Evolutionary conservation across 306 rosid species (phyloP).

Genomic region (Arachis stenosperma): DNA sequence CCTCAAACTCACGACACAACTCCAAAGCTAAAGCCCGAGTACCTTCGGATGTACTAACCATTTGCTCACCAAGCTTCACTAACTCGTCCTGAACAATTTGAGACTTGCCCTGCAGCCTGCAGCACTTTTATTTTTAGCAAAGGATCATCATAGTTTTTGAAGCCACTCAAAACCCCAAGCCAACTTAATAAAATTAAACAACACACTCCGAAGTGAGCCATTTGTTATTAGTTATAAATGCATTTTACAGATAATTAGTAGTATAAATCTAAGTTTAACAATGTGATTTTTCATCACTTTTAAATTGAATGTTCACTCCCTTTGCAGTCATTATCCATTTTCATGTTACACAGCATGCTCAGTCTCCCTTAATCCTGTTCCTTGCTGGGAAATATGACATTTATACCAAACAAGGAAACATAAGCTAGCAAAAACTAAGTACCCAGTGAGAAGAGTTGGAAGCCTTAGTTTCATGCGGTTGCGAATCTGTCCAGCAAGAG

Average conservation of each 20-base stretch:
- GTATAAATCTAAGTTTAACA: constrained; percentile 1
- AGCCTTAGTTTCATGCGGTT: constrained; percentile 91
- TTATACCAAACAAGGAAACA: constrained; percentile 15
- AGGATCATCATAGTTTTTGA: constrained; percentile 15
- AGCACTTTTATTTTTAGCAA: constrained; percentile 41
- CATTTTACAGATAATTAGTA: not conserved
- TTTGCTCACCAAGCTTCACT: constrained; percentile 84
- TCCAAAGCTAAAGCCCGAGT: constrained; percentile 95
- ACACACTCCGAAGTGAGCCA: not conserved
- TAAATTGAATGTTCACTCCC: constrained; percentile 11
- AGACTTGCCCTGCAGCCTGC: constrained; percentile 84
- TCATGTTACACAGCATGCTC: constrained; percentile 23
- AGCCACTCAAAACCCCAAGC: constrained; percentile 19
- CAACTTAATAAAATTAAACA: not conserved
- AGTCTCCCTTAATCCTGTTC: not conserved
- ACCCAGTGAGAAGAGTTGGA: constrained; percentile 95
- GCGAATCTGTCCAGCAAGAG: constrained; percentile 88
- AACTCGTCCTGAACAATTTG: constrained; percentile 94
- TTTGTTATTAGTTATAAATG: constrained; percentile 5
- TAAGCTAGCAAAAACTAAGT: constrained; percentile 40
- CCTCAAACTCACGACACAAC: constrained; percentile 99
- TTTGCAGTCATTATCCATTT: constrained; percentile 1
- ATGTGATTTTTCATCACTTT: not conserved
- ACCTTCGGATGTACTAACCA: constrained; percentile 91
- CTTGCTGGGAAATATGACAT: constrained; percentile 12